phyloP scores from a whole-genome alignment of 805 yeast genomes.

The Torulaspora quercuum region DNA sequence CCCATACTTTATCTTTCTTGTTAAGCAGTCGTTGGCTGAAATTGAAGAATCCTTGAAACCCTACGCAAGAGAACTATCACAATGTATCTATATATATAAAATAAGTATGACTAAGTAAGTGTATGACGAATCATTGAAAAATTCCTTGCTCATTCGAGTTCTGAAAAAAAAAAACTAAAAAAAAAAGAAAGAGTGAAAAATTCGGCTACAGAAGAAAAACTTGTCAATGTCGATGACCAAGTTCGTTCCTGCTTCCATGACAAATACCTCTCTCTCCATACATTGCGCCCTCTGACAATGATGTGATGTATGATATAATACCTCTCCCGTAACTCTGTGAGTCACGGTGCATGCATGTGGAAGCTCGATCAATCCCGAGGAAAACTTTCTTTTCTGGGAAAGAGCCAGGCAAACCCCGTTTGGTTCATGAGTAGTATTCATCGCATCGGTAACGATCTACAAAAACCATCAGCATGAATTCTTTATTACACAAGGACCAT shows the following conservation, averaged over 20 bases:
- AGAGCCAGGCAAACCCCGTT: no score
- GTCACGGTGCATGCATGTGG: neutral
- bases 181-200: conserved; percentile 4
- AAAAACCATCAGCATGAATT: no score
- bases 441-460: no score
- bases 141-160: neutral
- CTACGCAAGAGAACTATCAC: neutral
- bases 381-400: neutral
- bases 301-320: neutral
- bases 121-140: neutral
- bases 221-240: conserved; percentile 1
- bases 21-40: no score
- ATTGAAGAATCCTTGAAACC: neutral
- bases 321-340: neutral
- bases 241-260: no score
- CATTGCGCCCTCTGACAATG: neutral
- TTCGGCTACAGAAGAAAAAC: neutral
- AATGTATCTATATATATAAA: no score
- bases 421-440: neutral
- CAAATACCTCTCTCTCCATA: no score
- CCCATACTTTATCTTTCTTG: conserved; percentile 10
- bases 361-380: conserved; percentile 9
- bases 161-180: conserved; percentile 2
- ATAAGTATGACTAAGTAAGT: neutral
- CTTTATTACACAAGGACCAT: no score